Conservation (phyloP, 2,329 filamentous ascomycete genomes). For the Pseudocercospora fijiensis region DNA sequence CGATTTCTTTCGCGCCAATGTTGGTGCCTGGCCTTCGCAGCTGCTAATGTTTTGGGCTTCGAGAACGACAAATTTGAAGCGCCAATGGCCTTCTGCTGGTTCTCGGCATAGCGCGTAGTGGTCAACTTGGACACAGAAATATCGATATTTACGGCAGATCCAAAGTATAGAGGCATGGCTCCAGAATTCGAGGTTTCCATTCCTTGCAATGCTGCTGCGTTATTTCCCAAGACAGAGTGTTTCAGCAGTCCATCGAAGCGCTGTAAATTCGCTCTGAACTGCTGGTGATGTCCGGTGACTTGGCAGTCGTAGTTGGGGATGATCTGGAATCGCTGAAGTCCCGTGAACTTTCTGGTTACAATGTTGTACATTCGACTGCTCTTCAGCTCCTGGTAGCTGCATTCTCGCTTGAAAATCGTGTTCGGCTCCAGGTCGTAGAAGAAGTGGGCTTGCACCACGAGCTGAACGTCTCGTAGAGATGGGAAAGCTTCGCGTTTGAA, state of each 20-base stretch:
- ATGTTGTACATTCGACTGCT: neutral
- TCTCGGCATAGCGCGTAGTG: neutral
- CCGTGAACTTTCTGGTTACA: neutral
- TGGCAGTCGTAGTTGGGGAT: neutral
- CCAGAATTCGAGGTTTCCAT: neutral
- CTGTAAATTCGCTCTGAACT: neutral
- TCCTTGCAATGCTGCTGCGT: too few relatives aligned
- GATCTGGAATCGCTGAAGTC: neutral
- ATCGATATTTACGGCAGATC: neutral
- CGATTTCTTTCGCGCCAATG: too few relatives aligned
- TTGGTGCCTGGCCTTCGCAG: too few relatives aligned
- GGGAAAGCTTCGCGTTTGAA: neutral
- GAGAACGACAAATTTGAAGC: too few relatives aligned
- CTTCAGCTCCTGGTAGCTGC: neutral
- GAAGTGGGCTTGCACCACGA: neutral
- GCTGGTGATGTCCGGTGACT: neutral
- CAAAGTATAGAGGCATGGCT: neutral
- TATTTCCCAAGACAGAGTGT: neutral
- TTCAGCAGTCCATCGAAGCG: neutral
- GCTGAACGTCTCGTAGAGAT: neutral
- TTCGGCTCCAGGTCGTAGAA: neutral
- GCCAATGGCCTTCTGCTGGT: neutral
- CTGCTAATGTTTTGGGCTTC: too few relatives aligned
- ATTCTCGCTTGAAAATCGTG: neutral
- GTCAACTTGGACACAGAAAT: neutral